Conservation (phyloP, 306 rosid species). For the Arachis stenosperma region DNA sequence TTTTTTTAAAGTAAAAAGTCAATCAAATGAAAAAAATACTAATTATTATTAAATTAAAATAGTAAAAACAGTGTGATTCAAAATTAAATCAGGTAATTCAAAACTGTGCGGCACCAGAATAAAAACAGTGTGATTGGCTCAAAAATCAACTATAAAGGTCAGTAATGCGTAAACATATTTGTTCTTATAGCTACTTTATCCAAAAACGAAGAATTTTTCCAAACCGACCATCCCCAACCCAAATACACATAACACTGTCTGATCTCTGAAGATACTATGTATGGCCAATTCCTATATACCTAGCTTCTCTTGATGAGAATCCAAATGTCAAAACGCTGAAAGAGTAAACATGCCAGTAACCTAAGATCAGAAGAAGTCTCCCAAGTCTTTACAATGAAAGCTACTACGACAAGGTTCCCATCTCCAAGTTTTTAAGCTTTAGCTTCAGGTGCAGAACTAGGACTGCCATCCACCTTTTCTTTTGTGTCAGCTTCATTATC, state of each 20-base stretch:
- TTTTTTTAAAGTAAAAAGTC: too few relatives aligned
- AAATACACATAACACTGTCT: conserved; percentile 11
- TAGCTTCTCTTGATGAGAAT: conserved; percentile 13
- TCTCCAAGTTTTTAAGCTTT: conserved; percentile 29
- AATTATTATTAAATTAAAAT: too few relatives aligned
- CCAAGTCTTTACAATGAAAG: conserved; percentile 1
- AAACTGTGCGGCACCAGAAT: too few relatives aligned
- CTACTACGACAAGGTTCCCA: conserved; percentile 15
- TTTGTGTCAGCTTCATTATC: conserved; percentile 29
- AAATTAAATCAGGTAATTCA: too few relatives aligned
- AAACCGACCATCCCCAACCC: neutral
- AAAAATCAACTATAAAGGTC: neutral
- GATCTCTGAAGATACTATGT: neutral
- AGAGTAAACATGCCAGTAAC: conserved; percentile 31
- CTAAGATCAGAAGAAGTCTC: conserved; percentile 18
- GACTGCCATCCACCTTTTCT: conserved; percentile 2
- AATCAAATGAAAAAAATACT: too few relatives aligned
- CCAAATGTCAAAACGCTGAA: conserved; percentile 6
- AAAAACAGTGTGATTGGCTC: too few relatives aligned
- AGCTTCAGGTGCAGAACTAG: conserved; percentile 28
- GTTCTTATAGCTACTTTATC: neutral
- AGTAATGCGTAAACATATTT: neutral
- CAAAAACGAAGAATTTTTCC: neutral
- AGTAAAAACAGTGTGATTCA: too few relatives aligned
- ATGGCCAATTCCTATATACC: conserved; percentile 5